Base-by-base conservation (phyloP, 495 filamentous ascomycete species). In the Talaromyces stipitatus region DNA sequence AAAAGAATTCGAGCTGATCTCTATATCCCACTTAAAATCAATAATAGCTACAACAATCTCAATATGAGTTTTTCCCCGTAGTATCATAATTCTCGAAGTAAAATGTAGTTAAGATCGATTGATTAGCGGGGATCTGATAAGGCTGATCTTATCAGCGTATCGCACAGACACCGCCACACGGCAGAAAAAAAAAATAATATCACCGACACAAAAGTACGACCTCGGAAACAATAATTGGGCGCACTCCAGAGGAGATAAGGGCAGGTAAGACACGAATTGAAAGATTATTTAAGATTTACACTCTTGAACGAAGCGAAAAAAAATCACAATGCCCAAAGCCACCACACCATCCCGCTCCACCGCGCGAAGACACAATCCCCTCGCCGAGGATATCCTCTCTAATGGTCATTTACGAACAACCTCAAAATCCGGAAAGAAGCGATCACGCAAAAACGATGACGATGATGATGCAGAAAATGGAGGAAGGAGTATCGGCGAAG, bases 321-420 rank as follows among this genome's bases (percentile, higher is more conserved):
- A 4, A 2, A 12, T 24, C 5, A 26, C 36, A 11, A 78, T 78
- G 75, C 75, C 75, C 38, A 78, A 78, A 63, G 73, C 65, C 24
- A 67, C 63, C 50, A 67, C 68, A 30, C 55, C 43, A 11, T 72
- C 74, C 57, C 73, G 73, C 55, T 66, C 70, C 12, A 66, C 66
- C 50, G 67, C 67, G 33, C 74, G 76, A 63, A 76, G 85, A 50
- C 87, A 89, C 68, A 88, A 87, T 60, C 85, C 86, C 57, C 77
- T 91, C 47, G 85, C 87, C 54, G 83, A 89, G 62, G 88, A 90
- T 64, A 77, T 90, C 43, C 61, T 82, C 51, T 78, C 86, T 20
- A 82, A 80, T 10, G 85, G 83, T n/a, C 78, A 83, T 50, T 66
- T 88, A 27, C 72, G 75, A 54, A 71, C 72, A 68, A 82, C 72